Evolutionary conservation across 2,329 filamentous ascomycete species (phyloP), one percentile per base, ranked within the genome.

Genomic region (Aaosphaeria arxii): DNA sequence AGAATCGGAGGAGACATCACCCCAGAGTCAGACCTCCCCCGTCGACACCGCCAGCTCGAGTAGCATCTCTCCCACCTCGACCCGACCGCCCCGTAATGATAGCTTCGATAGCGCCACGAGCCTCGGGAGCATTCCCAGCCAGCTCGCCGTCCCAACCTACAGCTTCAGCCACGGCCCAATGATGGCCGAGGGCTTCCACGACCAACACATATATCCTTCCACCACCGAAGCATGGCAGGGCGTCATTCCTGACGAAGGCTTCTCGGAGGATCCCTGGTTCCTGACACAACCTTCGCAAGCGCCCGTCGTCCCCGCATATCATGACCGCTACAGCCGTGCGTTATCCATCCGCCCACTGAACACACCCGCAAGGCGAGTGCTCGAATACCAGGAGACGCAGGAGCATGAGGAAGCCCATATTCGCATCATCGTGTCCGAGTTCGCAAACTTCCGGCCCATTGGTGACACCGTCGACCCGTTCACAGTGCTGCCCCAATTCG

Each of bases 391-490:
- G 24, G 45, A 59, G 6, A 54, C 44, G n/a, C 52, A 58, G 24
- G 45, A 33, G 1, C 51, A 59, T 24, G 59, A 62, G 35, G 50
- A 57, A 28, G 42, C 43, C 24, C 44, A 57, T 9, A 9, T 36
- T 36, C 53, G 57, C 11, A 47, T 52, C 1, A 11, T 66, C 9
- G 13, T 54, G 13, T 44, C 17, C 11, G 53, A 50, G 30, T 30
- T 62, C 11, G 55, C 57, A 4, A 44, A 29, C 2, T 42, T 46
- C 7, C 43, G 35, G 6, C 35, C 42, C 13, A 47, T 66, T 31
- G 58, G 57, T 24, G 49, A 58, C 41, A 53, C 53, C 17, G 32
- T 55, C 6, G 61, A 63, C 41, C 56, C 59, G 4, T 64, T 62
- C 17, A n/a, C 5, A 7, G 54, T 59, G 5, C 30, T 65, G 11